Conservation (phyloP, 192 early-diverging fungal species). For the Obelidium mucronatum region DNA sequence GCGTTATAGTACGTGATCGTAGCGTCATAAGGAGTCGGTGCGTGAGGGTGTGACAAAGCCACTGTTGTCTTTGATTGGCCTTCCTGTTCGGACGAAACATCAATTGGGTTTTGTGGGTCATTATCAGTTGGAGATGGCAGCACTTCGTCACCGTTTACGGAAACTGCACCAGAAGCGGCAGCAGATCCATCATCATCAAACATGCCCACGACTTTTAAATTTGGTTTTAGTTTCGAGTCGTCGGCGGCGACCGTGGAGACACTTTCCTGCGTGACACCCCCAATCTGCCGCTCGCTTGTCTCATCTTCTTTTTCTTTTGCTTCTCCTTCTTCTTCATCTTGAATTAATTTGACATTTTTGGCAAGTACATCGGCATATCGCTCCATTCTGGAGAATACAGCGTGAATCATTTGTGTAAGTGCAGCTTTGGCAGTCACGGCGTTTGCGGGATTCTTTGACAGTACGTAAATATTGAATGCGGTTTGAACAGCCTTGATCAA, state of each 20-base stretch:
- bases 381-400: slow-evolving; percentile 66
- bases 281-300: background rate
- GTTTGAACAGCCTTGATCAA: slow-evolving; percentile 59
- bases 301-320: background rate
- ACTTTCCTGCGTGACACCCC: background rate
- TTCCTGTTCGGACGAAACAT: background rate
- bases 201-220: slow-evolving; percentile 6
- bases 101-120: background rate
- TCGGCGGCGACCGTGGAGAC: slow-evolving; percentile 9
- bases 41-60: too few species aligned
- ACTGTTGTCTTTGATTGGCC: too few species aligned
- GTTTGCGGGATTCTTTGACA: slow-evolving; percentile 47
- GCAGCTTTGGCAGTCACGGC: slow-evolving; percentile 62
- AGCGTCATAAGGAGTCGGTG: slow-evolving; percentile 57
- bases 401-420: slow-evolving; percentile 65
- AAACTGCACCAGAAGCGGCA: background rate
- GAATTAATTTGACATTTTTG: slow-evolving; percentile 34
- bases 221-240: background rate
- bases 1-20: slow-evolving; percentile 61
- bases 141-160: background rate
- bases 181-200: slow-evolving; percentile 31
- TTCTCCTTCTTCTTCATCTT: background rate
- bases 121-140: background rate
- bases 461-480: slow-evolving; percentile 60
- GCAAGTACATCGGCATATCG: slow-evolving; percentile 53